Evolutionary conservation across 2,329 filamentous ascomycete genomes (phyloP).

Genomic region (Ceratocystis huliohia): DNA sequence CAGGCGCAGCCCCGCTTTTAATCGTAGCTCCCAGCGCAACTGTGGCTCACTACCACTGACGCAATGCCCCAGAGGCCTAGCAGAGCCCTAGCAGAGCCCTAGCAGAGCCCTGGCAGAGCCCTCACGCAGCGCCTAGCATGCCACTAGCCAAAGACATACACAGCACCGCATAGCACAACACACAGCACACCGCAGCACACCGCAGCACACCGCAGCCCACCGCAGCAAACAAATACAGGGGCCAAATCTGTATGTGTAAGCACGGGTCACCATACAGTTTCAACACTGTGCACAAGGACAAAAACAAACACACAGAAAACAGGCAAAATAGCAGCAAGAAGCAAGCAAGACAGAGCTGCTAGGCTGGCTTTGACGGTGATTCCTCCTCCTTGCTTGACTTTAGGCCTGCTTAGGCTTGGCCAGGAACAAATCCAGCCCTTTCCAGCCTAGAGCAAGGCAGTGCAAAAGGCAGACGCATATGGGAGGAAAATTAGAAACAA

Average conservation of each 20-base stretch:
- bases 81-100: no score
- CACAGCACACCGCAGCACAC: not conserved
- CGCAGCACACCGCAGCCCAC: not conserved
- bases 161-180: not conserved
- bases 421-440: not conserved
- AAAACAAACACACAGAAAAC: not conserved
- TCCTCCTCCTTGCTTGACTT: not conserved
- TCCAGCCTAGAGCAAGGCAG: constrained; percentile 5
- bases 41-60: not conserved
- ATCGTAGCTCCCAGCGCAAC: not conserved
- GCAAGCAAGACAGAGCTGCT: not conserved
- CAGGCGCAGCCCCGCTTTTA: not conserved
- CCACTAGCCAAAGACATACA: not conserved
- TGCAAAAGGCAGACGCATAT: not conserved
- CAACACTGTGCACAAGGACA: not conserved
- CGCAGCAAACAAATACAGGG: not conserved
- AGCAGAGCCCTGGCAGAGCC: not conserved
- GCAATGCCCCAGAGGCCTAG: not conserved
- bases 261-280: constrained; percentile 1
- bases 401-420: not conserved
- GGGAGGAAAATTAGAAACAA: not conserved
- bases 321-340: not conserved
- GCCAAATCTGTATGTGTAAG: not conserved
- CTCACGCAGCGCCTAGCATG: not conserved
- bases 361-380: not conserved